phyloP scores from a whole-genome alignment of 2,329 filamentous ascomycete species.

The Colletotrichum paranaense region DNA sequence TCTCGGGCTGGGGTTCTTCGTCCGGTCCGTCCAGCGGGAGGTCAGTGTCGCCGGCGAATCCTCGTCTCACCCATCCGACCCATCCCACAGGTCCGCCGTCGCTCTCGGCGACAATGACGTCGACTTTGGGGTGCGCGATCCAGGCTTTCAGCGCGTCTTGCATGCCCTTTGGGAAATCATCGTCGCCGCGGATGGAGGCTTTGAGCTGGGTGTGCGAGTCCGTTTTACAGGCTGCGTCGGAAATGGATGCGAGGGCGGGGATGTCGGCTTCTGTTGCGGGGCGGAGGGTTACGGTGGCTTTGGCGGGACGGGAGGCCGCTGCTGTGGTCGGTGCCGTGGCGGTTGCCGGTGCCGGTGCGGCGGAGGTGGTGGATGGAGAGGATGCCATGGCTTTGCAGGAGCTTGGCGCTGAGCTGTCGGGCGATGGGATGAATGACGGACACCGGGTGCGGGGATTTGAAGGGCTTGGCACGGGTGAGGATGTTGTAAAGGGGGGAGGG shows the following conservation, averaged over 20 bases:
- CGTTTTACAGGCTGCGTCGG: conserved; percentile 45
- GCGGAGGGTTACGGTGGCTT: conserved; percentile 3
- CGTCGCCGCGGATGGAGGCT: conserved; percentile 42
- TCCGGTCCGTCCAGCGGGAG: conserved; percentile 37
- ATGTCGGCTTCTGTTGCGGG: conserved; percentile 40
- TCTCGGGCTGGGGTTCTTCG: conserved; percentile 3
- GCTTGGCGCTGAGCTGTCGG: background rate
- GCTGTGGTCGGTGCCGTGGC: background rate
- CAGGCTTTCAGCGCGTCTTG: conserved; percentile 37
- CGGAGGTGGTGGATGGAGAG: background rate
- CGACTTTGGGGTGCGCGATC: conserved; percentile 40
- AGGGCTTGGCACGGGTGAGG: background rate
- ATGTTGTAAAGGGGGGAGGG: background rate
- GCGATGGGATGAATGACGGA: background rate
- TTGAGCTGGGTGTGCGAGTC: conserved; percentile 49
- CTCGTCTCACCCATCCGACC: conserved; percentile 47
- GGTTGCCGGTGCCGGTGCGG: too few species aligned
- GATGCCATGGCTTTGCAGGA: background rate
- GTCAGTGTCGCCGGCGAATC: conserved; percentile 39
- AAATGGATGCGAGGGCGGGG: conserved; percentile 43
- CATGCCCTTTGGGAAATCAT: conserved; percentile 41
- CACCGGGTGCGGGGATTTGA: background rate
- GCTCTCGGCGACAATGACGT: conserved; percentile 46
- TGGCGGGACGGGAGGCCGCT: background rate
- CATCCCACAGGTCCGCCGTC: conserved; percentile 45